phyloP scores from a whole-genome alignment of 495 filamentous ascomycete genomes.

The Xylaria longipes region DNA sequence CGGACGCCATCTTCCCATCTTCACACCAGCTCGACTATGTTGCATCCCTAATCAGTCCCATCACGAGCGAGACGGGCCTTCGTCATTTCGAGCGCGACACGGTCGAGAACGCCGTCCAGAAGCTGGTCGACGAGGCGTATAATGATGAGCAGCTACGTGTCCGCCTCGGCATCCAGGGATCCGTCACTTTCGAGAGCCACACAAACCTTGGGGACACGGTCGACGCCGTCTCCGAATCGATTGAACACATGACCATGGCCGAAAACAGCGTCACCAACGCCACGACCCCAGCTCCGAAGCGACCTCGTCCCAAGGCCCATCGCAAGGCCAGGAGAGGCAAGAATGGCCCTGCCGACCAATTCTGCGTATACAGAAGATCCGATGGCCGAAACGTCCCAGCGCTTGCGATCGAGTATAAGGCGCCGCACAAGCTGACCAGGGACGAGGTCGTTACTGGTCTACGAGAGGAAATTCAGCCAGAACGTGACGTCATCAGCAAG shows the following conservation, averaged over 20 bases:
- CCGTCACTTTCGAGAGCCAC: slow-evolving; percentile 46
- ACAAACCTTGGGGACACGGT: slow-evolving; percentile 38
- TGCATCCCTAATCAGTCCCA: slow-evolving; percentile 31
- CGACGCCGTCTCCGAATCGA: slow-evolving; percentile 24
- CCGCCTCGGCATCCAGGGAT: slow-evolving; percentile 34
- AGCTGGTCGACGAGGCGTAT: slow-evolving; percentile 36
- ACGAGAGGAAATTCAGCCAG: slow-evolving; percentile 36
- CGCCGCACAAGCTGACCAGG: slow-evolving; percentile 50
- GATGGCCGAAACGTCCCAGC: slow-evolving; percentile 37
- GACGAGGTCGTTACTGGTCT: slow-evolving; percentile 40
- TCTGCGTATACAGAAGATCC: slow-evolving; percentile 49
- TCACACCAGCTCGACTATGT: slow-evolving; percentile 41
- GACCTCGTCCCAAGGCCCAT: slow-evolving; percentile 24
- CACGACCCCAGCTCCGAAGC: slow-evolving; percentile 23
- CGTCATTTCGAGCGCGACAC: slow-evolving; percentile 38
- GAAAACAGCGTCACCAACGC: slow-evolving; percentile 22
- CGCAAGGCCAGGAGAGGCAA: slow-evolving; percentile 32
- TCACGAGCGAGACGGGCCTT: slow-evolving; percentile 42
- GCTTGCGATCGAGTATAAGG: slow-evolving; percentile 51
- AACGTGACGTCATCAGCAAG: slow-evolving; percentile 41
- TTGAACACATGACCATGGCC: slow-evolving; percentile 31
- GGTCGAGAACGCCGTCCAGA: slow-evolving; percentile 41
- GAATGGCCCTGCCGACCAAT: slow-evolving; percentile 47
- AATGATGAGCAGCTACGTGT: slow-evolving; percentile 36
- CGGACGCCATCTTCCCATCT: slow-evolving; percentile 37